Percentiles rank a stretch among this genome's conserved stretches.
phyloP scores from a whole-genome alignment of 495 filamentous ascomycete genomes.

The Xylaria intraflava region DNA sequence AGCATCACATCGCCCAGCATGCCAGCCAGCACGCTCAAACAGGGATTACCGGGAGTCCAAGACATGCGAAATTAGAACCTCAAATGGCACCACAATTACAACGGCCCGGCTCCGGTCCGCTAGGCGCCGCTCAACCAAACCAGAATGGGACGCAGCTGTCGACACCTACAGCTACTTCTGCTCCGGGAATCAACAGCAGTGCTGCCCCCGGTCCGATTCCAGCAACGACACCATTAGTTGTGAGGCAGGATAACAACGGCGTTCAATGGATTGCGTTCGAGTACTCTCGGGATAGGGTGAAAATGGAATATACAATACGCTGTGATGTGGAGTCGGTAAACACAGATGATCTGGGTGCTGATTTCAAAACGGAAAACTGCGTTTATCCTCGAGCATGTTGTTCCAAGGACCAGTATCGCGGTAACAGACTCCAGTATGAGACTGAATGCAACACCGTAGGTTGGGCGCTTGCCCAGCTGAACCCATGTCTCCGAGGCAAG shows the following conservation, averaged over 20 bases:
- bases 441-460: conserved; percentile 98
- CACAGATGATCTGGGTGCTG: conserved; percentile 71
- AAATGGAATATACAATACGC: conserved; percentile 99
- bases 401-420: conserved; percentile 89
- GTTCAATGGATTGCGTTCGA: conserved; percentile 99
- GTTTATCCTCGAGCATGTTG: conserved; percentile 96
- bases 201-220: conserved; percentile 97
- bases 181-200: conserved; percentile 63
- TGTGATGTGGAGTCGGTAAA: conserved; percentile 97
- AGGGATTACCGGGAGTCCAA: conserved; percentile 55
- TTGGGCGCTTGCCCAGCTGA: conserved; percentile 91
- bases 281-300: conserved; percentile 93
- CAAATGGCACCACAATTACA: conserved; percentile 52
- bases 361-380: conserved; percentile 97
- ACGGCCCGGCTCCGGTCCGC: conserved; percentile 50
- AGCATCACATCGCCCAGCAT: conserved; percentile 45
- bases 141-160: conserved; percentile 50
- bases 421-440: conserved; percentile 91
- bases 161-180: conserved; percentile 38
- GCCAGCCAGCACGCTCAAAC: conserved; percentile 40
- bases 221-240: conserved; percentile 92
- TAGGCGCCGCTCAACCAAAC: conserved; percentile 37
- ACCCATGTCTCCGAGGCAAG: conserved; percentile 84
- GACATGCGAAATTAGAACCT: conserved; percentile 54
- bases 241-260: conserved; percentile 90